Conservation (phyloP, 768 basidiomycete species). For the Tricholomella constricta region DNA sequence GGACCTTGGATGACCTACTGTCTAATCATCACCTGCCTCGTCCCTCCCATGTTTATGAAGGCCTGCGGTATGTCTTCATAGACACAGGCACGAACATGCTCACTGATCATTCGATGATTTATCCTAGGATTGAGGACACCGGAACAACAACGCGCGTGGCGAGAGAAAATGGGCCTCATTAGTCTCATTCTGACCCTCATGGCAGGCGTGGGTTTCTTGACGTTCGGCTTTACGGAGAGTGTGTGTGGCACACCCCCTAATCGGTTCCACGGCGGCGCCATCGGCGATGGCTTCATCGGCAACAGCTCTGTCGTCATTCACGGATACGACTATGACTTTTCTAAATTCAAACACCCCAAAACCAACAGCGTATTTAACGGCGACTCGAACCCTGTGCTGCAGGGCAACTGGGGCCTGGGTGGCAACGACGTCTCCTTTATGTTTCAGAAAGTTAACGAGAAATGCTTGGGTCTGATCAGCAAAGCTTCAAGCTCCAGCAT, state of each 20-base stretch:
- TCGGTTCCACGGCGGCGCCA: conserved; percentile 77
- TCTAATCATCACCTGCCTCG: conserved; percentile 76
- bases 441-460: conserved; percentile 89
- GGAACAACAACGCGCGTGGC: conserved; percentile 95
- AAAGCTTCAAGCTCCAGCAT: conserved; percentile 73
- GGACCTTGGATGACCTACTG: conserved; percentile 97
- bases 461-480: conserved; percentile 78
- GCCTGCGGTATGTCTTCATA: conserved; percentile 66
- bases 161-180: conserved; percentile 96
- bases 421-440: conserved; percentile 93
- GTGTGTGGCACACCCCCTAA: conserved; percentile 90
- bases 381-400: conserved; percentile 78
- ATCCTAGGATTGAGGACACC: conserved; percentile 81
- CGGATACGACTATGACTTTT: conserved; percentile 91
- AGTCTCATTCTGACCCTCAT: conserved; percentile 79
- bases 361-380: conserved; percentile 73
- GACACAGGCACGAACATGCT: background rate
- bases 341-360: conserved; percentile 80
- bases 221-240: conserved; percentile 94
- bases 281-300: conserved; percentile 69
- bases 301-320: conserved; percentile 89
- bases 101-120: background rate
- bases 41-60: conserved; percentile 78
- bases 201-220: conserved; percentile 95
- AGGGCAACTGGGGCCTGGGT: conserved; percentile 72